phyloP scores from a whole-genome alignment of 176 grass and related monocot species.

The Phyllostachys edulis region DNA sequence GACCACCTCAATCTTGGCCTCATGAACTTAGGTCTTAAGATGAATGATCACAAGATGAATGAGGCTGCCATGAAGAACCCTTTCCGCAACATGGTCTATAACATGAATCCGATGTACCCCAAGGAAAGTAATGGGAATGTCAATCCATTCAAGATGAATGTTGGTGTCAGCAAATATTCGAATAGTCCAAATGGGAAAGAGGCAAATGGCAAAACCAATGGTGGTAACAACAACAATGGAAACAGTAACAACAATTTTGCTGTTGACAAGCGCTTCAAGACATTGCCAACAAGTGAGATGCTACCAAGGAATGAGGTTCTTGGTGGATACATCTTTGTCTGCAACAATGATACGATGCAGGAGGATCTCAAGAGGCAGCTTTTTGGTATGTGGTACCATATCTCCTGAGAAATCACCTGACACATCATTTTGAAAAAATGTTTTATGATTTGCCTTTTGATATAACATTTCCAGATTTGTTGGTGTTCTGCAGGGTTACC shows the following conservation, averaged over 20 bases:
- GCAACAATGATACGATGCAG: slow-evolving; percentile 99
- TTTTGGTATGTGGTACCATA: slow-evolving; percentile 63
- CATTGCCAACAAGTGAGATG: slow-evolving; percentile 91
- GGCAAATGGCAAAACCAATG: slow-evolving; percentile 46
- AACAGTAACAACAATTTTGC: slow-evolving; percentile 54
- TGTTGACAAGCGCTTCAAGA: slow-evolving; percentile 94
- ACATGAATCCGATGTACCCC: slow-evolving; percentile 65
- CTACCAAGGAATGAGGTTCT: slow-evolving; percentile 95
- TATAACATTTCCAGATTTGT: slow-evolving; percentile 8
- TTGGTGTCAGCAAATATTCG: slow-evolving; percentile 59
- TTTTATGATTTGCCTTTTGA: neutral
- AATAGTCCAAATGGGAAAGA: slow-evolving; percentile 64
- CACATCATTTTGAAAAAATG: neutral
- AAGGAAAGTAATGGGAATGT: slow-evolving; percentile 56
- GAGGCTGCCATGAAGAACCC: slow-evolving; percentile 56
- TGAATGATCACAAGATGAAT: slow-evolving; percentile 90
- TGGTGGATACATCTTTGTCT: slow-evolving; percentile 98
- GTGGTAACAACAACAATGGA: slow-evolving; percentile 48
- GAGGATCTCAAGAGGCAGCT: slow-evolving; percentile 98
- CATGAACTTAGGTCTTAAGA: slow-evolving; percentile 85
- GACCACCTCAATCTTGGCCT: slow-evolving; percentile 74
- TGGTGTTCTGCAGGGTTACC: slow-evolving; percentile 71
- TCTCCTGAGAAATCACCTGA: neutral
- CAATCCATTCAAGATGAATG: slow-evolving; percentile 81
- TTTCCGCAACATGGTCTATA: slow-evolving; percentile 53